Conservation (phyloP, 768 basidiomycete species). For the Hericium coralloides region DNA sequence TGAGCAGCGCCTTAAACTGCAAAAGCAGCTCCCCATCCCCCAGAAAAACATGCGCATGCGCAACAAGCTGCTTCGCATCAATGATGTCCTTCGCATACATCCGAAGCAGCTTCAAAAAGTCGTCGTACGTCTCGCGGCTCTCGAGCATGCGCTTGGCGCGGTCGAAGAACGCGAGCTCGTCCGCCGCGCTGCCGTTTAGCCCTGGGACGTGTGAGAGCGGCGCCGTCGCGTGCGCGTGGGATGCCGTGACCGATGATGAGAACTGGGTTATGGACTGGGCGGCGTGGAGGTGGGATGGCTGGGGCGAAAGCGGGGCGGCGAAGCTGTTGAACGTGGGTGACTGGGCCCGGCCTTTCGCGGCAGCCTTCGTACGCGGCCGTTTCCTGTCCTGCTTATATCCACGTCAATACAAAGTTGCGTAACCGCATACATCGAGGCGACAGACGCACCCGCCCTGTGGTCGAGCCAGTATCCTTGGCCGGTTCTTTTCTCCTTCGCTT, state of each 20-base stretch:
- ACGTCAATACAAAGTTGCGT: background rate
- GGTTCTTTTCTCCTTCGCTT: slow-evolving; percentile 44
- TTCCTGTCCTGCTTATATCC: slow-evolving; percentile 9
- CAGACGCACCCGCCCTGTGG: slow-evolving; percentile 4
- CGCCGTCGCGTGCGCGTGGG: slow-evolving; percentile 8
- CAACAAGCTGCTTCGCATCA: slow-evolving; percentile 73
- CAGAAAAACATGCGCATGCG: slow-evolving; percentile 73
- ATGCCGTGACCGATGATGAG: slow-evolving; percentile 1
- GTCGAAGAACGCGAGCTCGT: slow-evolving; percentile 92
- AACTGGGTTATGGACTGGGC: slow-evolving; percentile 4
- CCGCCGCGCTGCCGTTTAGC: slow-evolving; percentile 30
- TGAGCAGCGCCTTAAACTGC: slow-evolving; percentile 83
- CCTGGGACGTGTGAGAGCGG: slow-evolving; percentile 6
- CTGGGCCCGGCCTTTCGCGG: slow-evolving; percentile 10
- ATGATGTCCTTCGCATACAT: slow-evolving; percentile 91
- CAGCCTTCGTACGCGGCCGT: slow-evolving; percentile 9
- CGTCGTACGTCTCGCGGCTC: slow-evolving; percentile 73
- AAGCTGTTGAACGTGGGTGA: slow-evolving; percentile 14
- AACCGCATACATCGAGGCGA: background rate
- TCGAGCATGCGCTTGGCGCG: slow-evolving; percentile 78
- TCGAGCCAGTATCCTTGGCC: slow-evolving; percentile 38
- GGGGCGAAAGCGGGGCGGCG: slow-evolving; percentile 11
- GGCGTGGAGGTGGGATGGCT: slow-evolving; percentile 7
- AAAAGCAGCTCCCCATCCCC: slow-evolving; percentile 70
- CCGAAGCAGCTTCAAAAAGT: slow-evolving; percentile 89